Evolutionary conservation across 2,329 filamentous ascomycete species (phyloP).

Genomic region (Hypoxylon sp.): DNA sequence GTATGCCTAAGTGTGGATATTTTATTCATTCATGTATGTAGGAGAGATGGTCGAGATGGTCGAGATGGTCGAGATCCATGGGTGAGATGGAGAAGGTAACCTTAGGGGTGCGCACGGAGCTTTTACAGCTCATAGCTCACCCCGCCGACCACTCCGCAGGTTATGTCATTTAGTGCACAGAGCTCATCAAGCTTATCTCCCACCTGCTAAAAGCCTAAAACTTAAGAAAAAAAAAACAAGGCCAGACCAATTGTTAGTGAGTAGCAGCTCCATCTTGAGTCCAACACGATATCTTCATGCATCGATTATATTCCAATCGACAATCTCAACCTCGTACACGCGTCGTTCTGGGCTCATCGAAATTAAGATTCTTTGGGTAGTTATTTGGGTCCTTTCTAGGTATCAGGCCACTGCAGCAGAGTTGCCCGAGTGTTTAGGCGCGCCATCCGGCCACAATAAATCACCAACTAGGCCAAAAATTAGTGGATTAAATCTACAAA

Average conservation of each 20-base stretch:
- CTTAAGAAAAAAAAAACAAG: not conserved
- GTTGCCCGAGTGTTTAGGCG: not conserved
- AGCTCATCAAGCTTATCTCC: not conserved
- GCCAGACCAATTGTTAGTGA: conserved; percentile 1
- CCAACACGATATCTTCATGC: not conserved
- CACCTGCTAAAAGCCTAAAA: conserved; percentile 8
- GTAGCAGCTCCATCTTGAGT: conserved; percentile 1
- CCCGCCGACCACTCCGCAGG: conserved; percentile 13
- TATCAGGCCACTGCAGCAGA: not conserved
- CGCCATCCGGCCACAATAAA: no score
- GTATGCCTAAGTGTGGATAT: no score
- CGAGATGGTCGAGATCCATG: no score
- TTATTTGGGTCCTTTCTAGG: not conserved
- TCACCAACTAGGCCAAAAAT: no score
- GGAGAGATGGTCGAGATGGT: conserved; percentile 6
- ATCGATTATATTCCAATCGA: not conserved
- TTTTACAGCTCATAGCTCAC: conserved; percentile 15
- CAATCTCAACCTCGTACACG: not conserved
- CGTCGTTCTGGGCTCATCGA: not conserved
- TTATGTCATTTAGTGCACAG: conserved; percentile 27
- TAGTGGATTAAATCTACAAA: no score
- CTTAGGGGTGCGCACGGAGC: conserved; percentile 14
- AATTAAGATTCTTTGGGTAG: no score
- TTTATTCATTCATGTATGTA: conserved; percentile 5
- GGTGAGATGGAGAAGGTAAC: not conserved